Evolutionary conservation across 129 eudicot genomes (phyloP), one percentile per base, ranked within the genome.

Genomic region (Mikania micrantha): DNA sequence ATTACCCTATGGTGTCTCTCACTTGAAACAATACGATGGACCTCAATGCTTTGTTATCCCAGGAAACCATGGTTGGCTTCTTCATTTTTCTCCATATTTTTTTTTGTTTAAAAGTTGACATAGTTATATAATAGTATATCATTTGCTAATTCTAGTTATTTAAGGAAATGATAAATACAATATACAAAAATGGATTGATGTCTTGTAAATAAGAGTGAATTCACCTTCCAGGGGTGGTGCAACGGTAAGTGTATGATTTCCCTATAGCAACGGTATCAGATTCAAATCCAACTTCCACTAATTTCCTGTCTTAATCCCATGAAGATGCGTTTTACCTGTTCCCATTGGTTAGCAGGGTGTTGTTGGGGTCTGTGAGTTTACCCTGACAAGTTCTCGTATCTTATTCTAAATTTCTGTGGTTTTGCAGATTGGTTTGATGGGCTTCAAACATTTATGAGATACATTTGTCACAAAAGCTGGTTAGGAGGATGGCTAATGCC

Each of bases 401-500:
- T 48, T 48, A 25, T 21, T 19, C 13, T 8, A 50, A 50, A 9
- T 7, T 28, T 53, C 11, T 54, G 60, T 25, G 12, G 35, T 54
- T 25, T 54, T 54, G 21, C 36, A 54, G 60, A 94, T 76, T 94
- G 99, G 99, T 94, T 94, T 78, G 99, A 94, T 72, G 99, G 97
- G 41, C 95, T 94, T 70, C 92, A 94, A 79, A 94, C 95, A 9
- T 94, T 83, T 74, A 89, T 94, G 96, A 85, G 95, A 79, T 89
- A 94, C 75, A 90, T 94, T 73, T 94, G 97, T 79, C 99, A 94
- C 74, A 89, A 90, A 74, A 94, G 91, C 85, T 94, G 99, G 97
- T 81, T 94, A 80, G 99, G 99, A 64, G 99, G 99, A 69, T 94
- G 99, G 99, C 79, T 94, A 71, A 94, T 94, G 99, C 99, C 99